Conservation (phyloP, 768 basidiomycete genomes). For the Boletus subparvulus region DNA sequence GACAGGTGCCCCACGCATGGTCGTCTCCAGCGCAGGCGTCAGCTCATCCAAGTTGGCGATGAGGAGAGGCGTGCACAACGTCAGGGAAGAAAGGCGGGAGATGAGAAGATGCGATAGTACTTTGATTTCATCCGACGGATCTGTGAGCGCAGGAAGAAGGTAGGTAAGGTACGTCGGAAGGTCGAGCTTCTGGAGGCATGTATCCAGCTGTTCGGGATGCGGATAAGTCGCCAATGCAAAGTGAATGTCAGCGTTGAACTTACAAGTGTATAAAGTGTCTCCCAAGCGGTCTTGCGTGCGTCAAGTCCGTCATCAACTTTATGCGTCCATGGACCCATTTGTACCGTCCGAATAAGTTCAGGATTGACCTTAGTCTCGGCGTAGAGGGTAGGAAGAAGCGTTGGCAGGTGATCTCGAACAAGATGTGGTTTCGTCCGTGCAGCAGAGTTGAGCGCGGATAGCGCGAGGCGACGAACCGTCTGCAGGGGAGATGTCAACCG, state of each 20-base stretch:
- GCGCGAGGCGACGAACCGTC: slow-evolving; percentile 87
- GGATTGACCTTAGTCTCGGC: slow-evolving; percentile 79
- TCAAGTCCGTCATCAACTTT: slow-evolving; percentile 97
- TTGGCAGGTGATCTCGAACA: slow-evolving; percentile 76
- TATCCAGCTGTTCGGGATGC: slow-evolving; percentile 64
- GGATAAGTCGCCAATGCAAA: not conserved
- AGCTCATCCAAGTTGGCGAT: slow-evolving; percentile 80
- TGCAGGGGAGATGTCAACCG: slow-evolving; percentile 31
- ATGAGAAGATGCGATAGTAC: slow-evolving; percentile 95
- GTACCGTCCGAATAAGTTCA: slow-evolving; percentile 82
- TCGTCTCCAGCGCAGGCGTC: slow-evolving; percentile 79
- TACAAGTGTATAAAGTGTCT: slow-evolving; percentile 94
- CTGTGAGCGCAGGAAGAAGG: slow-evolving; percentile 79
- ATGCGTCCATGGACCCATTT: slow-evolving; percentile 97
- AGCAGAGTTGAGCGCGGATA: slow-evolving; percentile 91
- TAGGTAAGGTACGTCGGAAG: slow-evolving; percentile 80
- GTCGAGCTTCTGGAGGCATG: slow-evolving; percentile 85
- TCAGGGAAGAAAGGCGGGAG: slow-evolving; percentile 82
- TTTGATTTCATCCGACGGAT: slow-evolving; percentile 96
- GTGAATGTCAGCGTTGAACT: slow-evolving; percentile 25
- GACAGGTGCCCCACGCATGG: slow-evolving; percentile 84
- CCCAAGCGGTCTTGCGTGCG: slow-evolving; percentile 94
- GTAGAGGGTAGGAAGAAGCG: slow-evolving; percentile 81
- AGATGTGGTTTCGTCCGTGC: slow-evolving; percentile 94
- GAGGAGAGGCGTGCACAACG: slow-evolving; percentile 34